Conservation (phyloP, 805 yeast genomes). For the Candida nemodendra region DNA sequence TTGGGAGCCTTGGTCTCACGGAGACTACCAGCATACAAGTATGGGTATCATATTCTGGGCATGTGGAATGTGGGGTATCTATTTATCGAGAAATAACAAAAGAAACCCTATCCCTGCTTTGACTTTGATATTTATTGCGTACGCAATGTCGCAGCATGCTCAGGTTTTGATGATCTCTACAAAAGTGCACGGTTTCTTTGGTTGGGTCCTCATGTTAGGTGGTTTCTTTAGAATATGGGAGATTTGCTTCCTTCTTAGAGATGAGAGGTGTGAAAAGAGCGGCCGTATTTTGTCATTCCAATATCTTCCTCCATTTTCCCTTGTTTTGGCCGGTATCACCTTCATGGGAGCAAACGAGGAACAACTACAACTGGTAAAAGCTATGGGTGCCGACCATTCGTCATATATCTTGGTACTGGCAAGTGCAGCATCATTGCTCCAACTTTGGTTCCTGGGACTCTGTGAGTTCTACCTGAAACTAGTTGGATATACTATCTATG, state of each 20-base stretch:
- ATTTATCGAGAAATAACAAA: conserved; percentile 62
- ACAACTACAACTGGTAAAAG: conserved; percentile 67
- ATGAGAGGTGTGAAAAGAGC: conserved; percentile 41
- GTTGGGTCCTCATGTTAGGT: conserved; percentile 73
- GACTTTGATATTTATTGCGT: conserved; percentile 84
- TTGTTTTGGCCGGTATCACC: conserved; percentile 73
- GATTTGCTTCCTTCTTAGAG: conserved; percentile 72
- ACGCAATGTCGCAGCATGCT: conserved; percentile 89
- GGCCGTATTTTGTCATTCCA: conserved; percentile 69
- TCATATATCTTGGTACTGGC: conserved; percentile 72
- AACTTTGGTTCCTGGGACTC: conserved; percentile 62
- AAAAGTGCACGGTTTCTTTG: conserved; percentile 85
- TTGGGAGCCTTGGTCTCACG: conserved; percentile 93
- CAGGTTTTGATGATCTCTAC: conserved; percentile 78
- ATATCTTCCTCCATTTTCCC: conserved; percentile 78
- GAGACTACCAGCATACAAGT: conserved; percentile 92
- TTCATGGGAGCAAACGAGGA: conserved; percentile 96
- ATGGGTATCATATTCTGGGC: conserved; percentile 98
- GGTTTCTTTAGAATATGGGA: conserved; percentile 78
- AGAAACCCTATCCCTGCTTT: conserved; percentile 80
- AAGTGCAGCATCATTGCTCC: conserved; percentile 71
- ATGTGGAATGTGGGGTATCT: conserved; percentile 85
- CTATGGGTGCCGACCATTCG: conserved; percentile 80
- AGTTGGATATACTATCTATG: conserved; percentile 26
- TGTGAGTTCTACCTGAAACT: conserved; percentile 56